Percentiles rank a stretch among this genome's conserved stretches.
phyloP scores from a whole-genome alignment of 805 yeast genomes.

The Grigorovia humatica region DNA sequence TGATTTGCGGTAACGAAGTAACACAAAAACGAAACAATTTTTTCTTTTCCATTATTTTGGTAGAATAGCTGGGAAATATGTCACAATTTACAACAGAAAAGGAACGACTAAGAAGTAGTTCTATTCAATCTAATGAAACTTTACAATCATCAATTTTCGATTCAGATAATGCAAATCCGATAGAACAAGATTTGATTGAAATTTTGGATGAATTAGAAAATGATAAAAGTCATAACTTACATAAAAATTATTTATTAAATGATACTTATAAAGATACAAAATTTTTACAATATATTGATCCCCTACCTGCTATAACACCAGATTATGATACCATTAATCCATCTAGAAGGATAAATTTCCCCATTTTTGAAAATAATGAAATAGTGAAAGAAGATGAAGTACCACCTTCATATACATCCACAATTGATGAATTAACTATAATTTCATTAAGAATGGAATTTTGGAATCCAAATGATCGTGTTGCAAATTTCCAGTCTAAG shows the following conservation, averaged over 20 bases:
- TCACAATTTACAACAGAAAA: neutral
- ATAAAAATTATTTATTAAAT: too few relatives aligned
- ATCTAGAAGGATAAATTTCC: constrained; percentile 20
- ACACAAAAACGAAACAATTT: too few relatives aligned
- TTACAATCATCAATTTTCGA: neutral
- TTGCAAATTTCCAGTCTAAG: constrained; percentile 38
- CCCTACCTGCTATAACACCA: constrained; percentile 30
- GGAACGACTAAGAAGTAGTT: neutral
- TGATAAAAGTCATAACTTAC: neutral
- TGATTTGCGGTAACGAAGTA: too few relatives aligned
- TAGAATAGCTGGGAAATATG: neutral
- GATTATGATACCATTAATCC: constrained; percentile 20
- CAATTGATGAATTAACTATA: constrained; percentile 49
- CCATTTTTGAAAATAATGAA: constrained; percentile 35
- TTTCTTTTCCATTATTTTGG: too few relatives aligned
- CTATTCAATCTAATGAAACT: neutral
- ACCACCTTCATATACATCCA: constrained; percentile 60
- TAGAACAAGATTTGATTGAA: neutral
- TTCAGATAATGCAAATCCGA: neutral
- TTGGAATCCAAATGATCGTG: constrained; percentile 61
- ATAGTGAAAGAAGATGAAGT: constrained; percentile 19
- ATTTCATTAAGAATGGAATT: constrained; percentile 64
- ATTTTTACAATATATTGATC: constrained; percentile 27
- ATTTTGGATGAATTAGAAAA: neutral
- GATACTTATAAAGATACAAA: constrained; percentile 2